phyloP scores from a whole-genome alignment of 2,329 filamentous ascomycete species.

The Lachnellula arida region DNA sequence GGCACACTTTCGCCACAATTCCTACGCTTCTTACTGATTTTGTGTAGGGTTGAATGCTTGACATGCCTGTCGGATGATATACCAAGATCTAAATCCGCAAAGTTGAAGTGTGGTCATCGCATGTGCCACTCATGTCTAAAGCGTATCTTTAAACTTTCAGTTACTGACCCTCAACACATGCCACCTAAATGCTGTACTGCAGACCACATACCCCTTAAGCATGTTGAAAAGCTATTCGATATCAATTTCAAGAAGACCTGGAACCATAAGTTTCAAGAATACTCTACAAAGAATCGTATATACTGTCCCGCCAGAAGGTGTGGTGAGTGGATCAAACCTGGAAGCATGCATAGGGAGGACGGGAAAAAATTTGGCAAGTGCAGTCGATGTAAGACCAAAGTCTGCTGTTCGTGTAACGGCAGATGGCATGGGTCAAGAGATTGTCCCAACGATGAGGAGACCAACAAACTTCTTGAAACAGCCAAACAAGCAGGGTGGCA shows the following conservation, averaged over 20 bases:
- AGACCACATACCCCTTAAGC: slow-evolving; percentile 67
- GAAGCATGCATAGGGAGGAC: slow-evolving; percentile 56
- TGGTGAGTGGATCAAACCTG: slow-evolving; percentile 74
- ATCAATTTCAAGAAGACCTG: slow-evolving; percentile 69
- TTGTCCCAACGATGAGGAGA: slow-evolving; percentile 69
- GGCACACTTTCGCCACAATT: slow-evolving; percentile 2
- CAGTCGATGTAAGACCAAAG: slow-evolving; percentile 64
- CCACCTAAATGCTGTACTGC: slow-evolving; percentile 75
- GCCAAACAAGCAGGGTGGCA: slow-evolving; percentile 69
- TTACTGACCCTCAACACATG: slow-evolving; percentile 76
- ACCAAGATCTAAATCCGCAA: slow-evolving; percentile 58
- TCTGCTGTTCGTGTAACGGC: slow-evolving; percentile 69
- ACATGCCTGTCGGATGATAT: slow-evolving; percentile 66
- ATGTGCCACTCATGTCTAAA: slow-evolving; percentile 78
- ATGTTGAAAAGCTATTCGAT: slow-evolving; percentile 73
- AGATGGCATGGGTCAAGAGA: slow-evolving; percentile 66
- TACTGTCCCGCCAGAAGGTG: slow-evolving; percentile 73
- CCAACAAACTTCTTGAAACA: slow-evolving; percentile 56
- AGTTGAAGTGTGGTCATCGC: slow-evolving; percentile 71
- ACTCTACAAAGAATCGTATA: slow-evolving; percentile 66
- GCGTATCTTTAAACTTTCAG: slow-evolving; percentile 68
- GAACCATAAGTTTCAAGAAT: slow-evolving; percentile 78
- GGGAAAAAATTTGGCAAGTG: slow-evolving; percentile 67
- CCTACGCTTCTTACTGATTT: slow-evolving; percentile 14
- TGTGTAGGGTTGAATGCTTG: slow-evolving; percentile 62